Evolutionary conservation across 495 filamentous ascomycete genomes (phyloP), one percentile per base, ranked within the genome.

Genomic region (Daldinia bambusicola): DNA sequence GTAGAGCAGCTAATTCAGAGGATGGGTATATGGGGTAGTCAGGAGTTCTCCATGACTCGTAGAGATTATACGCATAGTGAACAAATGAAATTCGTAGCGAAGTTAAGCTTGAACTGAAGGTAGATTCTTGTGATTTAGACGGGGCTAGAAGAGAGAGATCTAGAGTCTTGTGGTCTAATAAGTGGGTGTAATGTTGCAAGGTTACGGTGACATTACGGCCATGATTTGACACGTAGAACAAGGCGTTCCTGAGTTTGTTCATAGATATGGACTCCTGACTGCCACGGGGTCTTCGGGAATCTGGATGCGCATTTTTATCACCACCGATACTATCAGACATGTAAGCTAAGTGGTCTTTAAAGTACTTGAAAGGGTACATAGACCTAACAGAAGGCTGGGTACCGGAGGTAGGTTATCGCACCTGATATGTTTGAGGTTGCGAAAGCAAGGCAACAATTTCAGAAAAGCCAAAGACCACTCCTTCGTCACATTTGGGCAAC

Each of bases 261-360:
- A 48, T 20, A 22, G 16, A 9, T 22, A 48, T 10, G 18, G 18
- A 48, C 0, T 48, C 43, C 10, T 48, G 43, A n/a, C 7, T 20
- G 43, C 10, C 43, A 4, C 18, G 43, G 20, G 2, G 4, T 48
- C 18, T 48, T 48, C 18, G 16, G 16, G 43, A 16, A 48, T 48
- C 20, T 9, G 43, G 43, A 48, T 48, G 43, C 43, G 18, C 43
- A 48, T 48, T 48, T 48, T 48, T 16, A 48, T 48, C 43, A 7
- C 43, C 43, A 1, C 43, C 43, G 22, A 48, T 4, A 48, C 43
- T 48, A 1, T 8, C 9, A 48, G 43, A 48, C 20, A 22, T 20
- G 0, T 12, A 4, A 22, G 18, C 16, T 48, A 10, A 48, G 43
- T 22, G 12, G 10, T 22, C 43, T 12, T 16, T 12, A 48, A 22